Percentiles rank a stretch among this genome's conserved stretches.
These are phyloP conservation scores for Aureobasidium sp. DNA, from an alignment of 2,329 filamentous ascomycete species.

Conservation along the genomic window DNA sequence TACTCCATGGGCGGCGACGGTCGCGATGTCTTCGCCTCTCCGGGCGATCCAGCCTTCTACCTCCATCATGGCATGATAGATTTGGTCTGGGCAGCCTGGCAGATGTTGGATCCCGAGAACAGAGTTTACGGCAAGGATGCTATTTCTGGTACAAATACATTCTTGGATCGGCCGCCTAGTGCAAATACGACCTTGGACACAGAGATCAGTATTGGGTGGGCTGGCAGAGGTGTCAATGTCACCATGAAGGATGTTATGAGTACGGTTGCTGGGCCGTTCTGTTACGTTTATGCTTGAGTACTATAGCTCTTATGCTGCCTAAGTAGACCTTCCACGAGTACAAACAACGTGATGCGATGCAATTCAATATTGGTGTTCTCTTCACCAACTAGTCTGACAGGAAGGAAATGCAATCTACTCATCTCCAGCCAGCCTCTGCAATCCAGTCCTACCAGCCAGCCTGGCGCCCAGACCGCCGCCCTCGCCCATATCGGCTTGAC, in stretches of 20 bases:
- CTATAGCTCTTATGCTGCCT: background rate
- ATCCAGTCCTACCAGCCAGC: constrained; percentile 16
- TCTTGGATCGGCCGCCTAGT: constrained; percentile 37
- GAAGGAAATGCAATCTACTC: background rate
- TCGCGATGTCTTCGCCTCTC: constrained; percentile 36
- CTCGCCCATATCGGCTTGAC: constrained; percentile 25
- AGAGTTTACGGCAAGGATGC: constrained; percentile 31
- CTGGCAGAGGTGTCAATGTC: constrained; percentile 28
- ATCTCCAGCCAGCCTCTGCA: constrained; percentile 15
- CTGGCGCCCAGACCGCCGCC: constrained; percentile 14
- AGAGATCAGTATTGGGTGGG: constrained; percentile 30
- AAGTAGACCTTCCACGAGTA: background rate
- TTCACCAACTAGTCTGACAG: background rate
- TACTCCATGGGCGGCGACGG: constrained; percentile 40
- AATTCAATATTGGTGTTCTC: too few species aligned
- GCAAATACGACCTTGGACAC: constrained; percentile 37
- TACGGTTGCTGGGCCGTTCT: constrained; percentile 39
- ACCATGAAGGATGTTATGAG: constrained; percentile 31
- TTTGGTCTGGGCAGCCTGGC: constrained; percentile 43
- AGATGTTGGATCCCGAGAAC: constrained; percentile 34
- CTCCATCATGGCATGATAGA: constrained; percentile 44
- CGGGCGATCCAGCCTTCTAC: constrained; percentile 41
- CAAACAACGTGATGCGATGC: background rate
- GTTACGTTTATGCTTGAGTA: constrained; percentile 33
- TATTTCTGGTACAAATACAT: constrained; percentile 38